Base-by-base conservation (phyloP, 1,284 basidiomycete species). In the Ceratobasidium sp. region DNA sequence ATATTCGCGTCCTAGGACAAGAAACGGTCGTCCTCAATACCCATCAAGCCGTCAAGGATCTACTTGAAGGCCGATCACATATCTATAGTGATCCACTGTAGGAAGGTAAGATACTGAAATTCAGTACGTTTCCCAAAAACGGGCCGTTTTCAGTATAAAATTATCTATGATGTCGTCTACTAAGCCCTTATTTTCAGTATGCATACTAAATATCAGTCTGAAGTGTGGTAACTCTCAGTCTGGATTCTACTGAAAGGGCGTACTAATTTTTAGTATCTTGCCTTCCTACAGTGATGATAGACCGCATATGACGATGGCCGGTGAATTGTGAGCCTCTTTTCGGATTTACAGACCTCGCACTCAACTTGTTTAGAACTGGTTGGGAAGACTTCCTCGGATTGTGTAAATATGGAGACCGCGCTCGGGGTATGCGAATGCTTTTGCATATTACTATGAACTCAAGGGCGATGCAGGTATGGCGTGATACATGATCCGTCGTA, bases 1-100 rank as follows among this genome's bases (percentile, higher is more conserved):
- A 60, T 36, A 56, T 69, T 9, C 52, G 52, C 3, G 46, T 71
- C 2, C 27, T 47, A 14, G 67, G 67, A 2, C 33, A 46, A n/a
- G 42, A 59, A 11, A 62, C 69, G 19, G 29, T 62, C 1, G 47
- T 71, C 21, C 23, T 71, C 5, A 71, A 71, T 23, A 62, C 70
- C 9, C 52, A 42, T 25, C 47, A 69, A 44, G 49, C 60, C 14
- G 70, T 57, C 2, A 29, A 44, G 21, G 70, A 71, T 14, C 57
- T 71, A 23, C 36, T 71, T 2, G 56, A 59, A 6, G 60, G 69
- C 19, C 47, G 70, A 14, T 52, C 67, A 13, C 23, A 29, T 42
- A 69, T 54, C 33, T 69, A 69, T 27, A 47, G 57, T 30, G 42
- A 36, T 16, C 56, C n/a, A n/a, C n/a, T n/a, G n/a, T n/a, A n/a